Conservation (phyloP, 2,329 filamentous ascomycete genomes). For the Ascochyta fabae region DNA sequence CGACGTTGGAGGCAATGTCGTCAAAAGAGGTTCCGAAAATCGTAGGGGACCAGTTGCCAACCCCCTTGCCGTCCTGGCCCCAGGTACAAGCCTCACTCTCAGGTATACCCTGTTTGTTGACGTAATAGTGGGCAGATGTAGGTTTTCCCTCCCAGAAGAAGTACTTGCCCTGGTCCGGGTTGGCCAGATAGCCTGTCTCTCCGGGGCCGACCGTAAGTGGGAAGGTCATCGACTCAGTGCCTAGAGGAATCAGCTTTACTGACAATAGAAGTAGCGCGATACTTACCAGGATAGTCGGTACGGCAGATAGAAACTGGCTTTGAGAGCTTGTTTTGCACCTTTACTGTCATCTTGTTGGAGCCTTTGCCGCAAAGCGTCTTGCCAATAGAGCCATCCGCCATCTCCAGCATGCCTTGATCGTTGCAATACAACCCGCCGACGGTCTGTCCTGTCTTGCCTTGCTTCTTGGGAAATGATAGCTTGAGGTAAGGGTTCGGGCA, state of each 20-base stretch:
- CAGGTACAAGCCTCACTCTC: slow-evolving; percentile 77
- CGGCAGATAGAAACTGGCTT: slow-evolving; percentile 79
- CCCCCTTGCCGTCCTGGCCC: slow-evolving; percentile 64
- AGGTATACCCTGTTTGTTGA: slow-evolving; percentile 79
- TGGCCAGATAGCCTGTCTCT: slow-evolving; percentile 69
- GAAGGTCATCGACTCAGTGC: slow-evolving; percentile 84
- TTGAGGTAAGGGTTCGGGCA: slow-evolving; percentile 94
- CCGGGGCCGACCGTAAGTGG: slow-evolving; percentile 71
- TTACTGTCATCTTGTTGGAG: slow-evolving; percentile 67
- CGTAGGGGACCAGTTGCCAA: slow-evolving; percentile 85
- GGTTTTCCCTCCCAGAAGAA: slow-evolving; percentile 76
- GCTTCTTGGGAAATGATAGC: slow-evolving; percentile 81
- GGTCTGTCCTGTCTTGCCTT: slow-evolving; percentile 82
- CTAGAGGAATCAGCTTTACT: slow-evolving; percentile 39
- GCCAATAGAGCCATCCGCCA: slow-evolving; percentile 59
- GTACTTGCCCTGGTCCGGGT: slow-evolving; percentile 74
- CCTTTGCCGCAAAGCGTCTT: slow-evolving; percentile 78
- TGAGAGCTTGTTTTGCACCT: slow-evolving; percentile 75
- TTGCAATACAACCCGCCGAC: slow-evolving; percentile 88
- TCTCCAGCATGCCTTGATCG: slow-evolving; percentile 77
- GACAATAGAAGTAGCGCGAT: too few species aligned
- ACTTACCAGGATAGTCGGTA: slow-evolving; percentile 88
- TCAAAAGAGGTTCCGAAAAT: slow-evolving; percentile 82
- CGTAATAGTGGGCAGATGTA: slow-evolving; percentile 95
- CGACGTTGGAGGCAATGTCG: slow-evolving; percentile 55